These are phyloP conservation scores for Monascus purpureus DNA, from an alignment of 495 filamentous ascomycete species.

Conservation along the genomic window DNA sequence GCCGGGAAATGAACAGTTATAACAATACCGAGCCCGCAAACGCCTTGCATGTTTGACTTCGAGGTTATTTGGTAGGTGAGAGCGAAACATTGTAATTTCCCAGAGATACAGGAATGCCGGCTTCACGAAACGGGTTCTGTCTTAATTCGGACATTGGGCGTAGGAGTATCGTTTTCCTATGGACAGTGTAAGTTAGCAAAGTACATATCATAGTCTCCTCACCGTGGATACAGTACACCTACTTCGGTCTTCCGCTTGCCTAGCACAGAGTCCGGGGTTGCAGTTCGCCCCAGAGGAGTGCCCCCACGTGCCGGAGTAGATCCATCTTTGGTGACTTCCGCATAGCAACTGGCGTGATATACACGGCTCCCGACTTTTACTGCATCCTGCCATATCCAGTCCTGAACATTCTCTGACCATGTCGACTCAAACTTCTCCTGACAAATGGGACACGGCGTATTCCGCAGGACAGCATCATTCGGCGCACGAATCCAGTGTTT, in stretches of 20 bases:
- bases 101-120: too few species aligned
- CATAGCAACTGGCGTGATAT: slow-evolving; percentile 81
- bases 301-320: slow-evolving; percentile 20
- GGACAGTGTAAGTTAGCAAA: slow-evolving; percentile 5
- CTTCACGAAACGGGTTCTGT: slow-evolving; percentile 20
- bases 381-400: slow-evolving; percentile 95
- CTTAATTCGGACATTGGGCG: slow-evolving; percentile 27
- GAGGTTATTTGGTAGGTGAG: too few species aligned
- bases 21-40: too few species aligned
- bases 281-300: slow-evolving; percentile 28
- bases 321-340: slow-evolving; percentile 61
- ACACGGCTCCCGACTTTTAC: slow-evolving; percentile 61
- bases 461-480: slow-evolving; percentile 54
- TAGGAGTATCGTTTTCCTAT: slow-evolving; percentile 23
- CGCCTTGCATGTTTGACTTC: too few species aligned
- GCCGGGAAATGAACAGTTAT: too few species aligned
- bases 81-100: too few species aligned
- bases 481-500: slow-evolving; percentile 71
- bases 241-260: slow-evolving; percentile 71
- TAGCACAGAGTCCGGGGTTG: slow-evolving; percentile 51
- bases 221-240: slow-evolving; percentile 10
- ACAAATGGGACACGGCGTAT: slow-evolving; percentile 76
- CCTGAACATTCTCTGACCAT: slow-evolving; percentile 83
- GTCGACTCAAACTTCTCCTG: slow-evolving; percentile 83
- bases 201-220: background rate